Base-by-base conservation (phyloP, 129 eudicot genomes). In the Lactuca sativa region DNA sequence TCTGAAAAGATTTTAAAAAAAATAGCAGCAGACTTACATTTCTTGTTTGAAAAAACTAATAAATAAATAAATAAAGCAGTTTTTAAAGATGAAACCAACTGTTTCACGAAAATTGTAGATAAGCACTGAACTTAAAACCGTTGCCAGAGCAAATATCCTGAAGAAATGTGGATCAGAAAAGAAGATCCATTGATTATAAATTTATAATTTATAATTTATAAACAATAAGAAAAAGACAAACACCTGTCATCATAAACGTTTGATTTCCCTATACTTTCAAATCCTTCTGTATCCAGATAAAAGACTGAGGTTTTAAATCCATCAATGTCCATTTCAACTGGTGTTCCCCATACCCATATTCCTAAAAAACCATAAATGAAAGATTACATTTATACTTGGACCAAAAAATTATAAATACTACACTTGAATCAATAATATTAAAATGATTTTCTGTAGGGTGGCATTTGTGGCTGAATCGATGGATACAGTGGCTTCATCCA, bases 311-410 rank as follows among this genome's bases (percentile, higher is more conserved):
- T 90, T 78, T 85, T 87, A 63, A 85, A 93, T 67, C 99, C 99
- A 82, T 87, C 66, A 55, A 95, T 80, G 58, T 83, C 86, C 88
- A 90, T 52, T 76, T 90, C 97, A 43, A 87, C 49, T 40, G 99
- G 99, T 65, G 82, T 74, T 69, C 99, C 97, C 99, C 99, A 95
- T 36, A 90, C 97, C 97, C 99, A 95, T 73, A 95, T 86, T 34
- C 99, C 98, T 92, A 78, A 15, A 60, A 71, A 59, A 9, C 1
- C 30, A 25, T 25, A 25, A 25, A 25, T 25, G 30, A 25, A 25
- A 25, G 1, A 0, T 25, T 25, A 25, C 30, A 25, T 25, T 25
- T 25, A 25, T 25, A 25, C 30, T 25, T 25, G 30, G 2, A 25
- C 30, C 30, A 25, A 25, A 25, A 25, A 25, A 0, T 25, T 25